Percentiles rank a stretch among this genome's conserved stretches.
phyloP scores from a whole-genome alignment of 2,329 filamentous ascomycete genomes.

The Paradendryphiella salina region DNA sequence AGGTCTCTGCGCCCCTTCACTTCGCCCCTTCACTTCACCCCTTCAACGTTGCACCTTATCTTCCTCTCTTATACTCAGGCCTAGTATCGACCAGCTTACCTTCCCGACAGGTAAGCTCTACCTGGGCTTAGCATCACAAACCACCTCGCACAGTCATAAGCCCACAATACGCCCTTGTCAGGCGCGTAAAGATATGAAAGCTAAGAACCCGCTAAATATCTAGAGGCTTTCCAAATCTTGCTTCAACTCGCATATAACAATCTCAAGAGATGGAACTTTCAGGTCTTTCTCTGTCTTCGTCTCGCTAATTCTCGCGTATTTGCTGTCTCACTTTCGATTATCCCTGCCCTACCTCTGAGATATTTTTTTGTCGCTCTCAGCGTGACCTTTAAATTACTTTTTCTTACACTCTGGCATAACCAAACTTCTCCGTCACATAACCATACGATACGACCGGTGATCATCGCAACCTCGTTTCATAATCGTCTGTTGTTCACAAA shows the following conservation, averaged over 20 bases:
- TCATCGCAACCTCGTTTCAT: too few relatives aligned
- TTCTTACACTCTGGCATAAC: too few relatives aligned
- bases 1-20: background rate
- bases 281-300: background rate
- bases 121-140: background rate
- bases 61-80: background rate
- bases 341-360: background rate
- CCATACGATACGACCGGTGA: too few relatives aligned
- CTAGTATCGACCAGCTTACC: background rate
- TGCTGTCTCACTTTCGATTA: background rate
- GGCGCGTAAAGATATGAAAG: background rate
- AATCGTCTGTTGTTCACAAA: too few relatives aligned
- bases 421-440: too few relatives aligned
- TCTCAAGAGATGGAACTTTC: background rate
- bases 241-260: background rate
- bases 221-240: background rate
- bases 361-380: background rate
- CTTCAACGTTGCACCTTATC: background rate
- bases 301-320: background rate
- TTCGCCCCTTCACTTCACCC: conserved; percentile 3
- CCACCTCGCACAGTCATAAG: too few relatives aligned
- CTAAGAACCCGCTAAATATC: background rate
- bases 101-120: background rate
- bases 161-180: background rate
- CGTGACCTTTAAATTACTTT: background rate